These are phyloP conservation scores for Edaphochlamys debaryana DNA, from an alignment of 139 green algal genomes.

Conservation along the genomic window DNA sequence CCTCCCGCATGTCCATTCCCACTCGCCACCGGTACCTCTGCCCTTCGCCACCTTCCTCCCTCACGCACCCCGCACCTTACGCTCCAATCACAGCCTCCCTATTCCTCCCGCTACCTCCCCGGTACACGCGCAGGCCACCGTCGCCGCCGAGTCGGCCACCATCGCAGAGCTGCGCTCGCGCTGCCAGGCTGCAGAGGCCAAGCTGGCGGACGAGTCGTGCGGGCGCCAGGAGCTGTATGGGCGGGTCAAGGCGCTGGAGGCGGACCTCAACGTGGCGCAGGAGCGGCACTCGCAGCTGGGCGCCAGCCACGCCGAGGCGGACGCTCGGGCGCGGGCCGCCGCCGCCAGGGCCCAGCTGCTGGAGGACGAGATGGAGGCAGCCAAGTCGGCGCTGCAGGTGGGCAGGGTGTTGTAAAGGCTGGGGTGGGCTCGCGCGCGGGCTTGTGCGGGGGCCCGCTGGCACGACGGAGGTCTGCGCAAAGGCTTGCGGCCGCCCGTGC, in stretches of 20 bases:
- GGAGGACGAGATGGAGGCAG: constrained; percentile 37
- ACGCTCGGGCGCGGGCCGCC: constrained; percentile 1
- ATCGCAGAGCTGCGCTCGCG: constrained; percentile 43
- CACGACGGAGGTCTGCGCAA: too few relatives aligned
- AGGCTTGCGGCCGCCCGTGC: too few relatives aligned
- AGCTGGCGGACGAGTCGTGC: constrained; percentile 1
- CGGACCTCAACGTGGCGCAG: constrained; percentile 1
- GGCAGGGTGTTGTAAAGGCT: neutral
- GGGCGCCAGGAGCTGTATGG: constrained; percentile 29
- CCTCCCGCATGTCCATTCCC: too few relatives aligned
- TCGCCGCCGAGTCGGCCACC: constrained; percentile 38
- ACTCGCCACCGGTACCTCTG: too few relatives aligned
- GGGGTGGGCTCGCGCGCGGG: too few relatives aligned
- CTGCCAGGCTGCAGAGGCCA: constrained; percentile 27
- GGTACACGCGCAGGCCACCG: constrained; percentile 18
- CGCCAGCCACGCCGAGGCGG: constrained; percentile 12
- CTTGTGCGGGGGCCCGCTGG: too few relatives aligned
- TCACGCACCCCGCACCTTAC: too few relatives aligned
- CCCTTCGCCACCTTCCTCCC: too few relatives aligned
- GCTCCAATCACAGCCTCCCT: too few relatives aligned
- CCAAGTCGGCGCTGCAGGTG: constrained; percentile 42
- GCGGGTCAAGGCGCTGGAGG: constrained; percentile 26
- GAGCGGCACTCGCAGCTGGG: neutral
- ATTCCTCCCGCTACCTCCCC: too few relatives aligned
- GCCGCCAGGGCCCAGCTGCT: constrained; percentile 3